phyloP scores from a whole-genome alignment of 78 protist species.

The Bigelowiella natans region DNA sequence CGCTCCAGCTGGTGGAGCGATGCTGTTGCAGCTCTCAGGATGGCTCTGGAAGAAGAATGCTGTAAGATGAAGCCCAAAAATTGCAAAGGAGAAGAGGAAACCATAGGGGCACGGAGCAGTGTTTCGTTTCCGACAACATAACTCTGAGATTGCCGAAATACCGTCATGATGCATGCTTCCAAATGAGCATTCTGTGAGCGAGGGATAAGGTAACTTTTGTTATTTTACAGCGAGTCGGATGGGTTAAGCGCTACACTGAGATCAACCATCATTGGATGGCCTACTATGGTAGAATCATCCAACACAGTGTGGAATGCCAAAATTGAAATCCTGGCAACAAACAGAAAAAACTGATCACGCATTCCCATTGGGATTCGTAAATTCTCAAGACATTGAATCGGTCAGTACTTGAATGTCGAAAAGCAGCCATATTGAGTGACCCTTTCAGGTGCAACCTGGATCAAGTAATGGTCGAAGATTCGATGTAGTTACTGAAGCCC shows the following conservation, averaged over 20 bases:
- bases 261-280: not conserved
- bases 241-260: not conserved
- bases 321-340: not conserved
- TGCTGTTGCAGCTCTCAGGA: not conserved
- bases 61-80: too few species aligned
- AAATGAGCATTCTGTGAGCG: not conserved
- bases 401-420: not conserved
- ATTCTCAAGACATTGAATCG: not conserved
- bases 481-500: not conserved
- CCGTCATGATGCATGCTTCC: too few species aligned
- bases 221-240: not conserved
- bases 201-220: not conserved
- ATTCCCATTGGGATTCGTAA: not conserved
- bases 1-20: not conserved
- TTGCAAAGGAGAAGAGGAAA: too few species aligned
- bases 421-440: too few species aligned
- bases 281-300: not conserved
- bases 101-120: too few species aligned
- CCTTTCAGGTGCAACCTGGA: too few species aligned
- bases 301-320: not conserved
- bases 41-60: not conserved
- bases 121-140: too few species aligned
- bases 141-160: too few species aligned
- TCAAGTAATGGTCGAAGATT: not conserved
- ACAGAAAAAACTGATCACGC: not conserved